phyloP scores from a whole-genome alignment of 2,329 filamentous ascomycete species.

The Colletotrichum paranaense region DNA sequence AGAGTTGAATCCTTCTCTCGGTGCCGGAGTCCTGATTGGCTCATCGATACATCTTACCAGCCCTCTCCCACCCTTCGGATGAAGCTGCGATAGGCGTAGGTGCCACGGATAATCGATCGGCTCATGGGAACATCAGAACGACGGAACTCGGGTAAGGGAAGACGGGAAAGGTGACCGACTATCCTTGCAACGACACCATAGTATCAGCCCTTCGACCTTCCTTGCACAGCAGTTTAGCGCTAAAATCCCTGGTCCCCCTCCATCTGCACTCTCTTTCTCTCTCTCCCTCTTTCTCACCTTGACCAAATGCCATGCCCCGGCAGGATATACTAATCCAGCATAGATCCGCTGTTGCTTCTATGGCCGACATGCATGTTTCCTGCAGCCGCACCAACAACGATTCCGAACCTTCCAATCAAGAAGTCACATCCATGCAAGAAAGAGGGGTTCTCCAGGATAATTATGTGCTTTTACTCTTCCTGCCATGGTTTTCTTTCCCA shows the following conservation, averaged over 20 bases:
- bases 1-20: background rate
- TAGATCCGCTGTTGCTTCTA: background rate
- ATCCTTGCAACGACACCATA: background rate
- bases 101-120: background rate
- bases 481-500: no score
- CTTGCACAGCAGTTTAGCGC: background rate
- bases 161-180: background rate
- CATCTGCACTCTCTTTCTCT: background rate
- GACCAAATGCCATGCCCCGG: background rate
- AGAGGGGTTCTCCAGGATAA: background rate
- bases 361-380: background rate
- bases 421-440: background rate
- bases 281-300: background rate
- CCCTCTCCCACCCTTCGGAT: background rate
- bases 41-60: background rate
- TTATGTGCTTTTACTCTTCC: background rate
- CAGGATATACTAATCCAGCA: background rate
- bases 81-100: background rate
- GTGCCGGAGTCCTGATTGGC: background rate
- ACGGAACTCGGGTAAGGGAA: background rate
- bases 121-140: background rate
- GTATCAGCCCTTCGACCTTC: background rate
- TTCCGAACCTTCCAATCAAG: background rate
- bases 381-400: background rate
- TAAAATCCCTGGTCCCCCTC: background rate